Base-by-base conservation (phyloP, 164 flowering plant genomes). In the Macadamia tetraphylla region DNA sequence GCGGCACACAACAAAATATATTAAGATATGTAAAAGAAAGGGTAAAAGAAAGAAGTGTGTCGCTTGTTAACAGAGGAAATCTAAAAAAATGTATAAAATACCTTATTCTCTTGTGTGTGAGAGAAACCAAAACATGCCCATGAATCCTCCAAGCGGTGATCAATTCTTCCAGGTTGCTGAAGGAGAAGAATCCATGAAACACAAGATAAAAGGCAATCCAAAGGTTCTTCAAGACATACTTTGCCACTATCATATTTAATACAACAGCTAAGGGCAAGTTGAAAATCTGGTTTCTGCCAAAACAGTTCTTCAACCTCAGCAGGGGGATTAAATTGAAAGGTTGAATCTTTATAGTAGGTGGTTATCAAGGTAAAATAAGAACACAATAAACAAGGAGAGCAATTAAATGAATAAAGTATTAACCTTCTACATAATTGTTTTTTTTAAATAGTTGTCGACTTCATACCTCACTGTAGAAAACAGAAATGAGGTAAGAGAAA, bases 61-160 rank as follows among this genome's bases (percentile, higher is more conserved):
- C 23, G 23, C 23, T 23, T 23, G 23, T 23, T 23, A 23, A 23
- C 23, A 23, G 23, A 23, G 23, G 23, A 23, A 23, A 23, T 23
- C 23, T 23, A 23, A 23, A 23, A 23, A 23, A 23, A 23, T 23
- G 23, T n/a, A 59, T 29, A n/a, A 35, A 18, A 18, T 83, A 90
- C 98, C 98, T 92, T 91, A 74, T 81, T 85, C 29, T 88, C 98
- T 74, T 90, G 94, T 29, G 98, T 82, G 70, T 90, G 88, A 65
- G 98, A 86, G 82, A 92, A 92, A 68, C 90, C 91, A 77, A 86
- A 87, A 73, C 85, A 81, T 59, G 94, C 62, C 89, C 82, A 76
- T 65, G 91, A 68, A 67, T 79, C 66, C 63, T 85, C 87, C 15
- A 81, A 74, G 32, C 75, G 81, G 31, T 31, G 76, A 63, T 74